Evolutionary conservation across 768 basidiomycete genomes (phyloP).

Genomic region (Fomitopsis serialis): DNA sequence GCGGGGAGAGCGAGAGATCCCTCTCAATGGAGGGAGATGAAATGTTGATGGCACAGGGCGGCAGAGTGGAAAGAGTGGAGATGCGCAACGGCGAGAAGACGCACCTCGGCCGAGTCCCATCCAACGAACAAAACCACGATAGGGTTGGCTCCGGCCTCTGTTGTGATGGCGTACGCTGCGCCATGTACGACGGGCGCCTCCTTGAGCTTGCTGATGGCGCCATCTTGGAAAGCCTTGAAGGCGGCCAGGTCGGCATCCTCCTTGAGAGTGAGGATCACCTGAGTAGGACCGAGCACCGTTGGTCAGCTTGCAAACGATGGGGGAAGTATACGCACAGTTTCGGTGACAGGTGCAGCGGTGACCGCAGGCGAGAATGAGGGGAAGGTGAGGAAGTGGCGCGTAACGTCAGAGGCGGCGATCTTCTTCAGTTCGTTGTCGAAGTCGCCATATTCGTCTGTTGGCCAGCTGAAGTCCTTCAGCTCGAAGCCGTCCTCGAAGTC

Average conservation of each 20-base stretch:
- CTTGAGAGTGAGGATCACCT: background rate
- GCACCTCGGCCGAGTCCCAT: background rate
- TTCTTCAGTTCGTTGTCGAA: background rate
- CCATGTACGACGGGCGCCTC: background rate
- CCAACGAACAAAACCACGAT: background rate
- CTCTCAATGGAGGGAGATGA: no score
- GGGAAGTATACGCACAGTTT: background rate
- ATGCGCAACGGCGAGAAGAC: no score
- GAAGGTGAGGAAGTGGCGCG: background rate
- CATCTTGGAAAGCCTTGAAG: background rate
- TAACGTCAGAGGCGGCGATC: background rate
- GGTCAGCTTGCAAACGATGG: no score
- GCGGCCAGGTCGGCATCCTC: background rate
- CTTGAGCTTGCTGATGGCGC: background rate
- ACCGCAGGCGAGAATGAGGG: background rate
- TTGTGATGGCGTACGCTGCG: background rate
- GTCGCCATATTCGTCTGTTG: background rate
- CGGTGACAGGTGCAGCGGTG: background rate
- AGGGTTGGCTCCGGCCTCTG: background rate
- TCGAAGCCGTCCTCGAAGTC: background rate
- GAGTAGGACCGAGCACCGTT: background rate
- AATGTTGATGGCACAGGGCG: no score
- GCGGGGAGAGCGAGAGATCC: no score
- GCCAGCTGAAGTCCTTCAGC: background rate
- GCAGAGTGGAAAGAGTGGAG: no score